Percentiles rank a stretch among this genome's conserved stretches.
phyloP scores from a whole-genome alignment of 2,329 filamentous ascomycete genomes.

The Cladorrhinum sp. region DNA sequence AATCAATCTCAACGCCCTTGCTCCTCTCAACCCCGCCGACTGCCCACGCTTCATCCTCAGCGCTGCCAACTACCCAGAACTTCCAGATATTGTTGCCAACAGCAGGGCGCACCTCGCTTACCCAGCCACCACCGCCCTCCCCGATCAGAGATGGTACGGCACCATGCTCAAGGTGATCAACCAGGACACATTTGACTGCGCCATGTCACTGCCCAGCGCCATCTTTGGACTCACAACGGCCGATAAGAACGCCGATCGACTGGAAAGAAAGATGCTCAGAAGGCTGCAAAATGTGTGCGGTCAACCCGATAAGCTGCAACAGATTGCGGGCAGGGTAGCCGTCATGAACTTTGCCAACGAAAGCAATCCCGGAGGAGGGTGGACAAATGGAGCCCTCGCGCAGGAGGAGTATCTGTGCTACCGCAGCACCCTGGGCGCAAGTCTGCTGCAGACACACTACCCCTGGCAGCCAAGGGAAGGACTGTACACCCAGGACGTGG shows the following conservation, averaged over 20 bases:
- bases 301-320: not conserved
- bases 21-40: not conserved
- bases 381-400: constrained; percentile 57
- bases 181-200: not conserved
- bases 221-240: not conserved
- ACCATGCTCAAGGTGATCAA: not conserved
- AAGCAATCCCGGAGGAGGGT: constrained; percentile 60
- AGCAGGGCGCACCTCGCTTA: not conserved
- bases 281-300: not conserved
- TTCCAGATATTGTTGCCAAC: not conserved
- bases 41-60: not conserved
- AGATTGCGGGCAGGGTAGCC: not conserved
- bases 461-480: constrained; percentile 16
- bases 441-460: constrained; percentile 17
- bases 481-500: constrained; percentile 34
- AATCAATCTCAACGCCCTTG: not conserved
- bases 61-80: not conserved
- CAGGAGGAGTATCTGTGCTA: constrained; percentile 70
- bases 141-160: not conserved
- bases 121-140: not conserved
- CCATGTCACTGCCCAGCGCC: not conserved
- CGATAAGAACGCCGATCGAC: not conserved
- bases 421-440: constrained; percentile 35
- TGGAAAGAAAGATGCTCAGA: not conserved
- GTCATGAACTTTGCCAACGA: constrained; percentile 2